Conservation (phyloP, 83 land plant genomes). For the Larix sibirica region DNA sequence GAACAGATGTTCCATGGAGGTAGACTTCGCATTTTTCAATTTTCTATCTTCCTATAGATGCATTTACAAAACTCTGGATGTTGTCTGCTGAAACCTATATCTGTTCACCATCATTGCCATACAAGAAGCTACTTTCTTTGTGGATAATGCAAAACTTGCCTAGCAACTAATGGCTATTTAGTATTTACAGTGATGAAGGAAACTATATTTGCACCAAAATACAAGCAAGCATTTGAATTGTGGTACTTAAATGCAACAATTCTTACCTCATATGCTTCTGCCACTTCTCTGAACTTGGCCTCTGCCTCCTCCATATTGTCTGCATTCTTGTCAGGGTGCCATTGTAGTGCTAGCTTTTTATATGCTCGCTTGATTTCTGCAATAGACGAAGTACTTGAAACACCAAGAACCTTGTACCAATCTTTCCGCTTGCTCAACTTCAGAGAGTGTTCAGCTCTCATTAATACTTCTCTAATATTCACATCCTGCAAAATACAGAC, state of each 20-base stretch:
- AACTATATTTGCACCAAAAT: neutral
- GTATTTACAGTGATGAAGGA: neutral
- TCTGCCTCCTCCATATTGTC: constrained; percentile 99
- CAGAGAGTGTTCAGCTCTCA: constrained; percentile 82
- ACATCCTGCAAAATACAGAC: constrained; percentile 54
- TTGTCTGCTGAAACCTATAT: neutral
- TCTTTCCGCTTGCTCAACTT: constrained; percentile 97
- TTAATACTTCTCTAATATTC: constrained; percentile 80
- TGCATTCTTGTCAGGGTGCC: constrained; percentile 99
- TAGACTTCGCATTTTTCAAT: too few species aligned
- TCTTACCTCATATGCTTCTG: constrained; percentile 97
- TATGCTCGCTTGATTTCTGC: constrained; percentile 93
- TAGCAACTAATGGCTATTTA: too few species aligned
- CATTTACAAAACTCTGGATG: neutral
- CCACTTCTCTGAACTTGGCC: constrained; percentile 86
- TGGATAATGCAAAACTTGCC: too few species aligned
- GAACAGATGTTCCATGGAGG: neutral
- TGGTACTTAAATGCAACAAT: neutral
- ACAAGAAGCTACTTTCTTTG: neutral
- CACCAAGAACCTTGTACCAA: constrained; percentile 95
- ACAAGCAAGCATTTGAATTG: neutral
- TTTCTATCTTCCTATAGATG: neutral
- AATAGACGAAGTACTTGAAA: constrained; percentile 80
- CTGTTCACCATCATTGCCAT: neutral
- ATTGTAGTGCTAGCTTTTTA: constrained; percentile 96